Base-by-base conservation (phyloP, 225 moss, liverwort and hornwort genomes). In the Marchantia paleacea region DNA sequence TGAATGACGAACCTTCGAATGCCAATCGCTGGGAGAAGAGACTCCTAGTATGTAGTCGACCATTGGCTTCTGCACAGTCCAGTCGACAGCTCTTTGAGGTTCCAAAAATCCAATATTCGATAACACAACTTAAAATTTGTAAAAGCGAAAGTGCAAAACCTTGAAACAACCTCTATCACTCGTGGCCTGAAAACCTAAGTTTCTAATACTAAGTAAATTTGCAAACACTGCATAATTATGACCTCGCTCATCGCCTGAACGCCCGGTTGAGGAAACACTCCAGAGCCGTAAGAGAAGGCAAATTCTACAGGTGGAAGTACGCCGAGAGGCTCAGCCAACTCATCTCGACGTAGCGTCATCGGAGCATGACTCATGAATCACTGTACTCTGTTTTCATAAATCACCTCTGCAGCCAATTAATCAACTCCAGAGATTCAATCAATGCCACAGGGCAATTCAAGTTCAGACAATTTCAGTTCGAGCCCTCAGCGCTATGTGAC, bases 1-100 rank as follows among this genome's bases (percentile, higher is more conserved):
- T 86, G 78, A n/a, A 25, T 8, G 74, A 86, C 78, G 16, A 29
- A 93, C 97, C 90, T 94, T 89, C 63, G 85, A 82, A 83, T 99
- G 97, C 97, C 97, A 99, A 66, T 95, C 92, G 20, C 76, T 81
- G 39, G 93, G 92, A 80, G 90, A 91, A 26, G 93, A 85, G 63
- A 99, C 97, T 62, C 91, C 95, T 52, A 99, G 81, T 48, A 99
- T 92, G 79, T 95, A 99, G 76, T 99, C 97, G 84, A 99, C 91
- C 93, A 95, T 95, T 13, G 95, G 92, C 67, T 63, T 89, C 97
- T 95, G 87, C 78, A 79, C 85, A 86, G 26, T 52, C 68, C 55
- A 29, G 14, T 3, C 3, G 25, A 71, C 30, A 31, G 29, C 14
- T 68, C 30, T 25, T 2, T 29, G 29, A 68, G 57, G 19, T 28